Base-by-base conservation (phyloP, 306 rosid species). In the Prosopis cineraria region DNA sequence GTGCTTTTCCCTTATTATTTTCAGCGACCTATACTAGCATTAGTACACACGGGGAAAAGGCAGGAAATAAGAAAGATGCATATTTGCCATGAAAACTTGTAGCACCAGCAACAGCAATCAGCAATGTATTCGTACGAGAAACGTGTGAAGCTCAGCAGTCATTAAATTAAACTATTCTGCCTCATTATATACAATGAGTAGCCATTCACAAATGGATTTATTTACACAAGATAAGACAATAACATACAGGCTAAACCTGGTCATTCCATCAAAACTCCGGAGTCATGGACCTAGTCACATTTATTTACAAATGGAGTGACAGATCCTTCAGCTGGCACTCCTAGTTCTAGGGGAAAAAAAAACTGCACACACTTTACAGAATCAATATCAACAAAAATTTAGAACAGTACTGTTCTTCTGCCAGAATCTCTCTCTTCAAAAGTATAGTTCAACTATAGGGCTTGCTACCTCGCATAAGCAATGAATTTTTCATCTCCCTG, bases 401-500 rank as follows among this genome's bases (percentile, higher is more conserved):
- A 55, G 36, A 74, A 33, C 36, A 69, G 68, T 48, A 43, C 29
- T 9, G 58, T 12, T 16, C 40, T 79, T 70, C 59, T 25, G 17
- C 80, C 25, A 30, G 10, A 76, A 47, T 17, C 20, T 58, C 70
- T 60, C 66, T 31, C 37, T 10, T 64, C 75, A 27, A 69, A 70
- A 45, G 65, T 79, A 60, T 30, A 72, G 48, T 53, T n/a, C 41
- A 44, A 79, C 81, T 86, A 88, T 68, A 79, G 59, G 85, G 72
- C 47, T 87, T 82, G 11, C 82, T 59, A 20, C 82, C 85, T 75
- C 60, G 87, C 70, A 25, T 80, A 16, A 89, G 86, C 79, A 92
- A 68, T 90, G 84, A 31, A 53, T 81, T 89, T 70, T 90, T 94
- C 92, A 89, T 85, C 58, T 85, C 89, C 83, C 81, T 87, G 88